phyloP scores from a whole-genome alignment of 2,329 filamentous ascomycete genomes.

The Aspergillus persii region DNA sequence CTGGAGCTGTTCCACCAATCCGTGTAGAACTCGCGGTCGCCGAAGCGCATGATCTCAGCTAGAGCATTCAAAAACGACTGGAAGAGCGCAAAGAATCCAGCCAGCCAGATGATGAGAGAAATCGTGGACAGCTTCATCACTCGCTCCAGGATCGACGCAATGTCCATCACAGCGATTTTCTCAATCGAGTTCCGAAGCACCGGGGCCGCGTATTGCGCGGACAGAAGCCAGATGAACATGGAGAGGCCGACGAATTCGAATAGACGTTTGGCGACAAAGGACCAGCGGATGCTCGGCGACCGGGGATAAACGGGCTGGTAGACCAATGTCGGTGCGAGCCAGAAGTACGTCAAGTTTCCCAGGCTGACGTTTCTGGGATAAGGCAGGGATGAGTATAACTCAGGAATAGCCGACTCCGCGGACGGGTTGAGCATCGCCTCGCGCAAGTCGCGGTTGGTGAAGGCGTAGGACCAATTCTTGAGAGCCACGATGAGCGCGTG shows the following conservation, averaged over 20 bases:
- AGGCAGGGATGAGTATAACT: slow-evolving; percentile 76
- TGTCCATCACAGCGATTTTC: slow-evolving; percentile 77
- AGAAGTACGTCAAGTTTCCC: slow-evolving; percentile 87
- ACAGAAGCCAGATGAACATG: slow-evolving; percentile 93
- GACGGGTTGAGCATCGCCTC: slow-evolving; percentile 84
- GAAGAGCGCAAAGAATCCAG: slow-evolving; percentile 95
- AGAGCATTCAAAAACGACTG: slow-evolving; percentile 89
- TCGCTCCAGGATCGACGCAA: slow-evolving; percentile 80
- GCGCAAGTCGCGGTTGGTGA: slow-evolving; percentile 92
- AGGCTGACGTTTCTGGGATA: slow-evolving; percentile 92
- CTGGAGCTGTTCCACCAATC: slow-evolving; percentile 97
- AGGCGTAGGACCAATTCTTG: slow-evolving; percentile 92
- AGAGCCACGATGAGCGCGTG: slow-evolving; percentile 95
- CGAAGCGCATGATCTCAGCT: slow-evolving; percentile 85
- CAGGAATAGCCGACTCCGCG: slow-evolving; percentile 66
- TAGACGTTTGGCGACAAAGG: slow-evolving; percentile 80
- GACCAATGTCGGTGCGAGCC: slow-evolving; percentile 94
- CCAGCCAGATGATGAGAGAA: slow-evolving; percentile 92
- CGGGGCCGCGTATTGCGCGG: slow-evolving; percentile 89
- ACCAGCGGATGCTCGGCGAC: slow-evolving; percentile 76
- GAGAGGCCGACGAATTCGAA: slow-evolving; percentile 73
- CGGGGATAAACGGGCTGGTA: slow-evolving; percentile 97
- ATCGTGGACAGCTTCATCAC: slow-evolving; percentile 95
- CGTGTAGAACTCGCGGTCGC: slow-evolving; percentile 90
- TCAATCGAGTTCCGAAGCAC: slow-evolving; percentile 85